phyloP scores from a whole-genome alignment of 192 early-diverging fungal species.

The Linnemannia zychae region DNA sequence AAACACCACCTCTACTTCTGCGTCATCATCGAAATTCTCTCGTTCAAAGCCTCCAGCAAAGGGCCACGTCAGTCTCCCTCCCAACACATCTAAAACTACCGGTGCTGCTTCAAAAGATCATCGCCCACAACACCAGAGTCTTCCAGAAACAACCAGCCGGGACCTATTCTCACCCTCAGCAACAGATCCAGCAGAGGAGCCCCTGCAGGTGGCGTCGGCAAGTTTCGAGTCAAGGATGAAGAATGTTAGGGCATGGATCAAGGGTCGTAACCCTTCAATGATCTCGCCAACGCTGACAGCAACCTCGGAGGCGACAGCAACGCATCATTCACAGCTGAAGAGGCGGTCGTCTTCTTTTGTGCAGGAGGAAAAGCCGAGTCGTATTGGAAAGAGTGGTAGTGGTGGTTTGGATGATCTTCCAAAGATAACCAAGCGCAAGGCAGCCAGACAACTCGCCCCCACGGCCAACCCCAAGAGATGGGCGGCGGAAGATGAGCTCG shows the following conservation, averaged over 20 bases:
- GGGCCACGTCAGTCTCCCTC: background rate
- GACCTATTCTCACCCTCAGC: background rate
- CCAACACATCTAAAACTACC: background rate
- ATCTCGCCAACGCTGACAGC: constrained; percentile 33
- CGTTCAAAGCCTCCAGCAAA: constrained; percentile 38
- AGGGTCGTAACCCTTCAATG: constrained; percentile 33
- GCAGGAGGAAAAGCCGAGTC: background rate
- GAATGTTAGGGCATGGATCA: constrained; percentile 43
- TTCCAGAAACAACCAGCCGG: background rate
- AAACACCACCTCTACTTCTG: background rate
- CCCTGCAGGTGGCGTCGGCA: background rate
- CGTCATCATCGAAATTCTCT: background rate
- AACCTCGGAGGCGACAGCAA: constrained; percentile 18
- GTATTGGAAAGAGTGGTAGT: background rate
- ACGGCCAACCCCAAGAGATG: constrained; percentile 21
- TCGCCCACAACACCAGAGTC: constrained; percentile 10
- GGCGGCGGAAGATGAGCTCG: background rate
- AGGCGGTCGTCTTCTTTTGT: background rate
- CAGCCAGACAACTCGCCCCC: constrained; percentile 31
- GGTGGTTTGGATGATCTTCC: constrained; percentile 16
- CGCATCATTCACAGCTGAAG: background rate
- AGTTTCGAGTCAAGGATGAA: constrained; percentile 47
- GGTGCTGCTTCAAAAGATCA: background rate
- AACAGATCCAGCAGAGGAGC: background rate
- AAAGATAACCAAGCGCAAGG: constrained; percentile 24